Conservation (phyloP, 805 yeast genomes). For the Suhomyces faveliae region DNA sequence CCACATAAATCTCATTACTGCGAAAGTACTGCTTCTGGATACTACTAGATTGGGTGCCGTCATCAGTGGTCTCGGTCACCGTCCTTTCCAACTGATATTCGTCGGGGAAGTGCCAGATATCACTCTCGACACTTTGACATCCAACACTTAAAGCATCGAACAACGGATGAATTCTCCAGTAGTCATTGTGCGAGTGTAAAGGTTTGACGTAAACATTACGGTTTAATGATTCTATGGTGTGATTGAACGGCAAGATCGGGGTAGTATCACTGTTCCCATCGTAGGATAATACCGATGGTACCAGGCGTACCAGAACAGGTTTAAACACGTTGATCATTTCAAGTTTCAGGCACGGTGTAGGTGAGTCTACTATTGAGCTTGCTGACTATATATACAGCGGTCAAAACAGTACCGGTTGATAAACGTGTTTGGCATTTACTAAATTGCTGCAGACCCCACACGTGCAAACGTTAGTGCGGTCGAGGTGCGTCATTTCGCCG, state of each 20-base stretch:
- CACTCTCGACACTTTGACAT: constrained; percentile 62
- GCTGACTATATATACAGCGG: not conserved
- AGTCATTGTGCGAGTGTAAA: constrained; percentile 70
- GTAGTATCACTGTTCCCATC: constrained; percentile 12
- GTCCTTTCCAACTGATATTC: constrained; percentile 31
- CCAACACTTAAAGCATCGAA: constrained; percentile 59
- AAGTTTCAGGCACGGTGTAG: not conserved
- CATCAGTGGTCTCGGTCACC: constrained; percentile 20
- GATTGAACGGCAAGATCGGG: constrained; percentile 20
- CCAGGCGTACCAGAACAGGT: not conserved
- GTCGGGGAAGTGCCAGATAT: constrained; percentile 51
- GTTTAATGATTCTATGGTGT: constrained; percentile 27
- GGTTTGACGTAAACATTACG: constrained; percentile 41
- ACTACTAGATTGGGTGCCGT: constrained; percentile 2
- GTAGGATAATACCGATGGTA: constrained; percentile 1
- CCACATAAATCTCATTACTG: constrained; percentile 51
- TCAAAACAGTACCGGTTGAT: not conserved
- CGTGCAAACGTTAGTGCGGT: not conserved
- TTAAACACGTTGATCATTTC: constrained; percentile 4
- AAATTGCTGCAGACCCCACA: not conserved
- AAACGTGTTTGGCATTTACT: not conserved
- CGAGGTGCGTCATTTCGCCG: not conserved
- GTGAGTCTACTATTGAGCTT: not conserved
- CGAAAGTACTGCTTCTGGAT: constrained; percentile 24
- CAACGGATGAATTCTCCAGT: constrained; percentile 59